phyloP scores from a whole-genome alignment of 768 basidiomycete genomes.

The Dacryopinax spathularia region DNA sequence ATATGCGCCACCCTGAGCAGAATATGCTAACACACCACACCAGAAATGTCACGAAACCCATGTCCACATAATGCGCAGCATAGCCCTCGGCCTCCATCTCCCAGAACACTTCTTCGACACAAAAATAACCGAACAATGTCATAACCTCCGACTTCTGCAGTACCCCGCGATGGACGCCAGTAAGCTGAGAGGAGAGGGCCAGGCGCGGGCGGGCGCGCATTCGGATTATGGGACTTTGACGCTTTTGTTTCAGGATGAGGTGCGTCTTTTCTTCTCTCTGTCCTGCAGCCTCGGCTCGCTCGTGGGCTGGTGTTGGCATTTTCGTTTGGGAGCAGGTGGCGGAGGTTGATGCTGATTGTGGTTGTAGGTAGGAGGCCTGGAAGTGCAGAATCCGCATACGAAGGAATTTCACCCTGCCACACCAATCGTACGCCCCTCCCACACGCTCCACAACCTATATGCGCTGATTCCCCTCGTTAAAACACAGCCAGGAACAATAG shows the following conservation, averaged over 20 bases:
- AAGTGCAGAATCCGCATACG: slow-evolving; percentile 70
- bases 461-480: slow-evolving; percentile 1
- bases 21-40: slow-evolving; percentile 5
- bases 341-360: not conserved
- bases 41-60: slow-evolving; percentile 67
- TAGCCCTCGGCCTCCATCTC: slow-evolving; percentile 65
- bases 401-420: slow-evolving; percentile 53
- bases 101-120: slow-evolving; percentile 61
- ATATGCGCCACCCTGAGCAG: not conserved
- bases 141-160: slow-evolving; percentile 65
- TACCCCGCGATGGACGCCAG: slow-evolving; percentile 62
- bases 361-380: slow-evolving; percentile 50
- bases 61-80: slow-evolving; percentile 63
- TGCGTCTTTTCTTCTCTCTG: slow-evolving; percentile 18
- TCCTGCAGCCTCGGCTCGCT: not conserved
- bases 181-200: slow-evolving; percentile 45
- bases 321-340: slow-evolving; percentile 20
- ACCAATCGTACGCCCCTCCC: slow-evolving; percentile 45
- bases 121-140: slow-evolving; percentile 59
- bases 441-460: not conserved
- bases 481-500: slow-evolving; percentile 57
- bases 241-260: slow-evolving; percentile 63
- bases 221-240: slow-evolving; percentile 81
- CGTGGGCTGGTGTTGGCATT: slow-evolving; percentile 5
- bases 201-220: slow-evolving; percentile 71